These are phyloP conservation scores for Sarcocystis neurona DNA, from an alignment of 169 alveolate species.

Conservation along the genomic window DNA sequence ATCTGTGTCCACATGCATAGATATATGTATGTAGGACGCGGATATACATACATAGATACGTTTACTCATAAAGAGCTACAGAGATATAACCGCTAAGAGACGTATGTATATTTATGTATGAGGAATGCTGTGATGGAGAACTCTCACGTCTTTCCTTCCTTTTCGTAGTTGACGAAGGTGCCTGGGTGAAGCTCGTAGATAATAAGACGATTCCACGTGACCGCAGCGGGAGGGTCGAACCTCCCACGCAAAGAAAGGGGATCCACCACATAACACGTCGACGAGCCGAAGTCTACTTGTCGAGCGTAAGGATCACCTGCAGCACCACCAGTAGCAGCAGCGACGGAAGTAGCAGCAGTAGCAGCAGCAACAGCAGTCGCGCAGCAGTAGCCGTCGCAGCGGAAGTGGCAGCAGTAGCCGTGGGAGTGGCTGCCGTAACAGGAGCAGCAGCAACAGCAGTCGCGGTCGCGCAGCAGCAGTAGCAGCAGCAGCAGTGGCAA, in stretches of 20 bases:
- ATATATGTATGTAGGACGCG: too few species aligned
- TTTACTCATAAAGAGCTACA: background rate
- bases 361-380: constrained; percentile 2
- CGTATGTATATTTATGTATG: background rate
- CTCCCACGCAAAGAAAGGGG: background rate
- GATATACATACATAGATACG: too few species aligned
- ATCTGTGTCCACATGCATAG: too few species aligned
- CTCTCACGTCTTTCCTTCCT: constrained; percentile 10
- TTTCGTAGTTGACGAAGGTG: constrained; percentile 10
- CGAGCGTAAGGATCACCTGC: constrained; percentile 45
- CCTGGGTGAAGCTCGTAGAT: constrained; percentile 52
- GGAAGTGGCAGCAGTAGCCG: background rate
- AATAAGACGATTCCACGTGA: constrained; percentile 12
- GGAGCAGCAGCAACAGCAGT: background rate
- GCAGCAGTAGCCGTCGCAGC: background rate
- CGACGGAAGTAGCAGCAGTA: background rate
- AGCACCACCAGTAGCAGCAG: constrained; percentile 5
- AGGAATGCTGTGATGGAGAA: background rate
- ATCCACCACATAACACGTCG: constrained; percentile 5
- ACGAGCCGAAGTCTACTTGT: constrained; percentile 16
- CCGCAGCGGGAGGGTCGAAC: background rate
- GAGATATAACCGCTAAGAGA: background rate
- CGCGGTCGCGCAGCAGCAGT: background rate
- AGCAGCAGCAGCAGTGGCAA: background rate
- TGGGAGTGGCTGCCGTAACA: background rate